Evolutionary conservation across 2,329 filamentous ascomycete genomes (phyloP).

Genomic region (Lasiodiplodia hormozganensis): DNA sequence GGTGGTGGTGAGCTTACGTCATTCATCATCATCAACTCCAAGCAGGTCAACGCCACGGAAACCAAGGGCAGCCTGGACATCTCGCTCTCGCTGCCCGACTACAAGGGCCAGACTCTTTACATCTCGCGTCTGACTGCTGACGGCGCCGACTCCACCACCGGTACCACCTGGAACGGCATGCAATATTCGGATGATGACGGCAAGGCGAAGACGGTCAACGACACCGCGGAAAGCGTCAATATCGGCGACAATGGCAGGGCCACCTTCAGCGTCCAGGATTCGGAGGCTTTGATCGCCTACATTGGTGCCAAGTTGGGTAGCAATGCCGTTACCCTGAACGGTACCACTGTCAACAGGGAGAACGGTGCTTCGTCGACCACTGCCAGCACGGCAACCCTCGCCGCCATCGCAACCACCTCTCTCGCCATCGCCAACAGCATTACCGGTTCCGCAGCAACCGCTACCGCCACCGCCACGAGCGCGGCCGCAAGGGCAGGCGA

Average conservation of each 20-base stretch:
- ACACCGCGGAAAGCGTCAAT: constrained; percentile 40
- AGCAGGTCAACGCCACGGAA: constrained; percentile 50
- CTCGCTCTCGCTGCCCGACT: constrained; percentile 48
- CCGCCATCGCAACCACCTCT: constrained; percentile 16
- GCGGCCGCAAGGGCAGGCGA: background rate
- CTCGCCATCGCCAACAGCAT: constrained; percentile 14
- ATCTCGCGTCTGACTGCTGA: constrained; percentile 56
- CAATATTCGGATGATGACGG: constrained; percentile 52
- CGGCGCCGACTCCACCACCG: constrained; percentile 52
- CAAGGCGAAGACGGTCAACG: constrained; percentile 45
- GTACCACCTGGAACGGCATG: constrained; percentile 57
- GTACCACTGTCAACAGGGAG: constrained; percentile 9
- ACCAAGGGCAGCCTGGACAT: constrained; percentile 51
- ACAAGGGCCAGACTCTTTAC: constrained; percentile 52
- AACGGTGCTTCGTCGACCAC: background rate
- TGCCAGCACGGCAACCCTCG: constrained; percentile 1
- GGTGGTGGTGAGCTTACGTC: constrained; percentile 51
- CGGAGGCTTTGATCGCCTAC: constrained; percentile 56
- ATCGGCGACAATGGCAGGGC: constrained; percentile 45
- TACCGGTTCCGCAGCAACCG: constrained; percentile 7
- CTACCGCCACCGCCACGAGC: constrained; percentile 2
- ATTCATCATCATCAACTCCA: constrained; percentile 56
- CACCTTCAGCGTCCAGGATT: constrained; percentile 49
- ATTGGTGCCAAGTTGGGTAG: constrained; percentile 49
- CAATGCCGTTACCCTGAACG: constrained; percentile 37